Evolutionary conservation across 176 grass and related monocot genomes (phyloP), one percentile per base, ranked within the genome.

Genomic region (Puccinellia tenuiflora): DNA sequence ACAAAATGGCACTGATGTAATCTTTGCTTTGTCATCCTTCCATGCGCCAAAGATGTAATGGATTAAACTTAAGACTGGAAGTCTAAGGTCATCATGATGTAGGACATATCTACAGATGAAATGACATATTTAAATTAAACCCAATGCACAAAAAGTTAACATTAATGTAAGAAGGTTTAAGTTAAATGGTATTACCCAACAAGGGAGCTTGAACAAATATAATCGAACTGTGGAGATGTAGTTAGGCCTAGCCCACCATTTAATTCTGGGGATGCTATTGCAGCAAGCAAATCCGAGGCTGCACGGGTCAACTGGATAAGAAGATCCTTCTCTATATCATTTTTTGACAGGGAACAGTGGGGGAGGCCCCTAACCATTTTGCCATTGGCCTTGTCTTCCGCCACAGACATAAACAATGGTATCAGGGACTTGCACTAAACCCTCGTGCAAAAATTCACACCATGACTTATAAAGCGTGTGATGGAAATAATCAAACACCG

Each of bases 261-360:
- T 61, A 83, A 73, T 72, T 83, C 28, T 9, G 68, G 80, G 37
- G 70, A 73, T 34, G 80, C 80, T 38, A 60, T 43, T 47, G 30
- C 53, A 34, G 53, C 68, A 61, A 83, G 67, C 67, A 83, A 73
- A 73, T 45, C 12, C 1, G 80, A 83, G n/a, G 42, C 38, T 73
- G 70, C 52, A 83, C 25, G 18, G 29, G 68, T 83, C 53, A 83
- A 45, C 53, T 82, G 40, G 38, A 83, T 61, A 72, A 83, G 40
- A 73, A 54, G 62, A 66, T 56, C 34, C 48, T 5, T 70, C 20
- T 37, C 48, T 37, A 42, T 42, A 28, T 81, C 24, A 3, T 81
- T 30, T 28, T 61, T 62, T 62, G 26, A 30, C 59, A 0, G 59
- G 59, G 12, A 62, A 67, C 55, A 59, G n/a, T 56, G n/a, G n/a